Evolutionary conservation across 257 asterid genomes (phyloP).

Genomic region (Solanum corneliomulleri): DNA sequence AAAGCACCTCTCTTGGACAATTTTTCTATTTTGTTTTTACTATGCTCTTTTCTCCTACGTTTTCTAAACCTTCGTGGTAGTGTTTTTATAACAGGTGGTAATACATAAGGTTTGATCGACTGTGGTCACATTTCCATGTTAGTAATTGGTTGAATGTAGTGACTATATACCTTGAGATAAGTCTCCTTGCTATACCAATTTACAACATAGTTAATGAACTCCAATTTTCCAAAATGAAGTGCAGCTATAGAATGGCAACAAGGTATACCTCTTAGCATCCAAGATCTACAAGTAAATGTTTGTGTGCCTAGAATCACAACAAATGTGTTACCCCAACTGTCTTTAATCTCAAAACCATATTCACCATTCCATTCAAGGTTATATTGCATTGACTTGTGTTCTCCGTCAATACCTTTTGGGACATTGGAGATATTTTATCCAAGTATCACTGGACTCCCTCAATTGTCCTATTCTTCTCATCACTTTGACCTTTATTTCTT

Average conservation of each 20-base stretch:
- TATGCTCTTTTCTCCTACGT: neutral
- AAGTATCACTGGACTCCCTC: neutral
- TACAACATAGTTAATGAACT: neutral
- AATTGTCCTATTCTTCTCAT: neutral
- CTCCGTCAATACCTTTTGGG: neutral
- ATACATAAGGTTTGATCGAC: too few species aligned
- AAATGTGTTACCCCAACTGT: too few species aligned
- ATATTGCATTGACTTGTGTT: neutral
- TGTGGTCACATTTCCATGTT: neutral
- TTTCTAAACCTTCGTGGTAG: too few species aligned
- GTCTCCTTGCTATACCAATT: neutral
- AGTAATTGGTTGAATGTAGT: neutral
- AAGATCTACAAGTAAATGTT: neutral
- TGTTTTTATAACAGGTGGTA: neutral
- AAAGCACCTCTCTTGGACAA: too few species aligned
- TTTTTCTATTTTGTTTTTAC: too few species aligned
- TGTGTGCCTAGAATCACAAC: neutral
- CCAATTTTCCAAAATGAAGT: too few species aligned
- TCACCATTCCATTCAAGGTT: neutral
- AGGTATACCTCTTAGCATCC: neutral
- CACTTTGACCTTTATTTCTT: neutral
- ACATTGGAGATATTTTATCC: neutral
- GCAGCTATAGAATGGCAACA: neutral
- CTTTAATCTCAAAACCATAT: neutral
- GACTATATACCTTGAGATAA: neutral